Base-by-base conservation (phyloP, 768 basidiomycete species). In the Mrakia hoshinonis region DNA sequence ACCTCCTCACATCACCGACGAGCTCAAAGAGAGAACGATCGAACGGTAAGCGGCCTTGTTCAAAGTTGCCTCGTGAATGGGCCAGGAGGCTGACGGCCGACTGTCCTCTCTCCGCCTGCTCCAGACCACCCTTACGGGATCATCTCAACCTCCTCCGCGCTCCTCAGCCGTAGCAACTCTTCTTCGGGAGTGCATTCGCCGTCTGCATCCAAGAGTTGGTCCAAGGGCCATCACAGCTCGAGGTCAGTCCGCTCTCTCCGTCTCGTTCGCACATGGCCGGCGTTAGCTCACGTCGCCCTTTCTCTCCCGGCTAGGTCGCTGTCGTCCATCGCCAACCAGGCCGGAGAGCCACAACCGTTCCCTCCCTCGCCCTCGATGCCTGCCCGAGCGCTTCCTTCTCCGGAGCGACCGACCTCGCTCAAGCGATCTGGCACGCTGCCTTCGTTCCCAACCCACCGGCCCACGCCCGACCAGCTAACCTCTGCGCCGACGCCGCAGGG, bases 81-180 rank as follows among this genome's bases (percentile, higher is more conserved):
- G 18, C 34, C 24, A 18, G 34, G 34, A 39, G 20, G 18, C 29
- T 5, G 4, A 58, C n/a, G 29, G 55, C 55, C 29, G 58, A 61
- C 55, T 29, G 34, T 34, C 31, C 58, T 34, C 34, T 26, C 55
- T 26, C 26, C 58, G 22, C 13, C 31, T 61, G 31, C 34, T 26
- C 15, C 15, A 61, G 58, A 61, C 22, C 58, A 61, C 34, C 58
- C 58, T 22, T 61, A 61, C n/a, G 58, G 58, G 22, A 61, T 61
- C 58, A 39, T 61, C 36, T 34, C 31, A 22, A 61, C 58, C 4
- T 36, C 31, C 34, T 34, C 31, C 34, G 58, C 58, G 5, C 58
- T 61, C 9, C 58, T 61, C 34, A 39, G 31, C 4, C 2, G 58
- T 10, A 36, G 18, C 15, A 61, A 61, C 58, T 61, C 58, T 6